Conservation (phyloP, 345 rosid genomes). For the Psidium friedrichsthalianum region DNA sequence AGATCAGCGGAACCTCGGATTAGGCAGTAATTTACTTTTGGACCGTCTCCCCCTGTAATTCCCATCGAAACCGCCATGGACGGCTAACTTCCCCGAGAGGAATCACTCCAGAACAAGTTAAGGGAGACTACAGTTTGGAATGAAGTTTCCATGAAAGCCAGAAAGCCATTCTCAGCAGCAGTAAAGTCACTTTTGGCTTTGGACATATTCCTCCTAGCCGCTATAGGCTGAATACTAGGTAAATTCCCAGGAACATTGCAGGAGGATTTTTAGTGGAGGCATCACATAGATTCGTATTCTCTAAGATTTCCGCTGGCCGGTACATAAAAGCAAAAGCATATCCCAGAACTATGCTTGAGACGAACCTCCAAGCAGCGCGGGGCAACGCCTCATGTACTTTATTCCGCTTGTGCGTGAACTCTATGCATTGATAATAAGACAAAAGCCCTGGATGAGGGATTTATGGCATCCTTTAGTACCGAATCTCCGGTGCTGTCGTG, state of each 20-base stretch:
- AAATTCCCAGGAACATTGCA: not conserved
- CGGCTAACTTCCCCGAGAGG: not conserved
- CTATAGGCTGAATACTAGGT: not conserved
- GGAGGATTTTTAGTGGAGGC: not conserved
- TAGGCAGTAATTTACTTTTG: not conserved
- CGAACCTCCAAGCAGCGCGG: not conserved
- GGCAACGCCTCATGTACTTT: not conserved
- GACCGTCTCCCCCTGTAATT: too few species aligned
- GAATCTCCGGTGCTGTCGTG: not conserved
- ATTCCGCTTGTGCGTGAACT: not conserved
- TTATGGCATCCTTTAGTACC: not conserved
- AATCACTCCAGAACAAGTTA: not conserved
- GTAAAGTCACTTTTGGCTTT: not conserved
- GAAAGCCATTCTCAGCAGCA: not conserved
- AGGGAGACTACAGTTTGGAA: not conserved
- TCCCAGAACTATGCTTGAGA: not conserved
- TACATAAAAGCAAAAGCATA: not conserved
- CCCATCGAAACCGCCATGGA: too few species aligned
- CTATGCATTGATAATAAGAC: not conserved
- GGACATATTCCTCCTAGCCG: not conserved
- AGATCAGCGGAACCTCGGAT: not conserved
- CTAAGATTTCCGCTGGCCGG: not conserved
- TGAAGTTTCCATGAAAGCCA: not conserved
- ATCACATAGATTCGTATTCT: not conserved
- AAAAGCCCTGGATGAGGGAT: not conserved